A percentile compares a stretch with the other conserved stretches of the same genome.
Evolutionary conservation across 805 yeast species (phyloP).

Genomic region (Wickerhamiella qilinensis): DNA sequence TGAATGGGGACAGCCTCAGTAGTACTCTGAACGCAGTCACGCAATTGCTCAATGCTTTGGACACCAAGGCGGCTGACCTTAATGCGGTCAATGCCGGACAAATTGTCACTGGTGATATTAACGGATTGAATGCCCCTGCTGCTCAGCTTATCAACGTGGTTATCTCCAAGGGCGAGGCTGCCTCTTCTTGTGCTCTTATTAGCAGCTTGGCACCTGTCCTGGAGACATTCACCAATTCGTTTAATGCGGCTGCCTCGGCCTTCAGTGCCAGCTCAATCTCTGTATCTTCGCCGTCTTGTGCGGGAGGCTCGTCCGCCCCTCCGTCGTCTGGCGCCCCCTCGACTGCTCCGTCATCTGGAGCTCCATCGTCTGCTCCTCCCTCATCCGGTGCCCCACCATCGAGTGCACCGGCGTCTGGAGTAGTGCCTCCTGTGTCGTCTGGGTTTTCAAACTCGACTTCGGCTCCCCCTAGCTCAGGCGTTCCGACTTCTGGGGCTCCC

Average conservation of each 20-base stretch:
- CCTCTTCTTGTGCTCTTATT: background rate
- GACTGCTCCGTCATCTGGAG: background rate
- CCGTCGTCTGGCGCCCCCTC: background rate
- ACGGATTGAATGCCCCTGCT: background rate
- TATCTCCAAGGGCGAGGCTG: background rate
- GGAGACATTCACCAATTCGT: background rate
- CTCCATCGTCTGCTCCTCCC: background rate
- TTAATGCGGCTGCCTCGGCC: background rate
- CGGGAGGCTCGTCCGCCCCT: background rate
- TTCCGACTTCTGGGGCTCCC: background rate
- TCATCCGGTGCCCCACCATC: background rate
- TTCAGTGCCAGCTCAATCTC: background rate
- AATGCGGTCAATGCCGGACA: constrained; percentile 10
- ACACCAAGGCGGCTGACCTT: constrained; percentile 14
- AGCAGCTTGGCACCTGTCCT: background rate
- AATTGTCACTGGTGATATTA: constrained; percentile 11
- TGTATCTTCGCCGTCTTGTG: background rate
- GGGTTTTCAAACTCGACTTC: background rate
- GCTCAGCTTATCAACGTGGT: background rate
- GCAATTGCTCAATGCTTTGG: constrained; percentile 2
- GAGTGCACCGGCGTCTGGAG: background rate
- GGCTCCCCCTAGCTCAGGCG: background rate
- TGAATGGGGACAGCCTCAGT: background rate
- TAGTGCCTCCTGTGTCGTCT: background rate
- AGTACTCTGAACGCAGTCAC: background rate